These are phyloP conservation scores for Anaeramoeba ignava DNA, from an alignment of 78 protist genomes.

Conservation along the genomic window DNA sequence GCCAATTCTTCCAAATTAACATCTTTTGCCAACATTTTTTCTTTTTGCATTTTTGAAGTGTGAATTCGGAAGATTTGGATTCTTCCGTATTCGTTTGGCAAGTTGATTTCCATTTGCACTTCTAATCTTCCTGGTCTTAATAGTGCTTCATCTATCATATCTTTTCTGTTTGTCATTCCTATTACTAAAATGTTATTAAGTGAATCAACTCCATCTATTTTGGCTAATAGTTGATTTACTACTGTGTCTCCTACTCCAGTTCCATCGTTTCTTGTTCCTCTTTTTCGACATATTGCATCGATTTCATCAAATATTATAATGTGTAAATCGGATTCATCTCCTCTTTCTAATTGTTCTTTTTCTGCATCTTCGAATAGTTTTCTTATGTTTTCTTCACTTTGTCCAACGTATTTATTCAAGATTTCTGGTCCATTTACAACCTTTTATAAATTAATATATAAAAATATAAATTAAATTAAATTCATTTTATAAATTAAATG, in stretches of 20 bases:
- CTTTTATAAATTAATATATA: neutral
- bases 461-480: no score
- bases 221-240: slow-evolving; percentile 93
- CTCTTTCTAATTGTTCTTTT: slow-evolving; percentile 53
- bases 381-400: slow-evolving; percentile 89
- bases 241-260: slow-evolving; percentile 67
- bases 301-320: slow-evolving; percentile 94
- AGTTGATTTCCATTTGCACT: slow-evolving; percentile 26
- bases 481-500: no score
- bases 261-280: slow-evolving; percentile 47
- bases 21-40: slow-evolving; percentile 37
- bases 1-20: slow-evolving; percentile 70
- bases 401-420: slow-evolving; percentile 77
- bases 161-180: slow-evolving; percentile 96
- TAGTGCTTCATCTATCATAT: slow-evolving; percentile 95
- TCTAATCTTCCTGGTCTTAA: slow-evolving; percentile 93
- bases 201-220: slow-evolving; percentile 94
- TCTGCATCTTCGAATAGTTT: slow-evolving; percentile 78
- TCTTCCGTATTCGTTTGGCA: slow-evolving; percentile 22
- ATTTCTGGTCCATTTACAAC: slow-evolving; percentile 64
- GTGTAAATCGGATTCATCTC: slow-evolving; percentile 84
- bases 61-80: slow-evolving; percentile 16
- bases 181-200: slow-evolving; percentile 93
- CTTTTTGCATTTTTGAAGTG: slow-evolving; percentile 6
- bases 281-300: slow-evolving; percentile 83